phyloP scores from a whole-genome alignment of 148 eudicot genomes.

The Hydrangea macrophylla region DNA sequence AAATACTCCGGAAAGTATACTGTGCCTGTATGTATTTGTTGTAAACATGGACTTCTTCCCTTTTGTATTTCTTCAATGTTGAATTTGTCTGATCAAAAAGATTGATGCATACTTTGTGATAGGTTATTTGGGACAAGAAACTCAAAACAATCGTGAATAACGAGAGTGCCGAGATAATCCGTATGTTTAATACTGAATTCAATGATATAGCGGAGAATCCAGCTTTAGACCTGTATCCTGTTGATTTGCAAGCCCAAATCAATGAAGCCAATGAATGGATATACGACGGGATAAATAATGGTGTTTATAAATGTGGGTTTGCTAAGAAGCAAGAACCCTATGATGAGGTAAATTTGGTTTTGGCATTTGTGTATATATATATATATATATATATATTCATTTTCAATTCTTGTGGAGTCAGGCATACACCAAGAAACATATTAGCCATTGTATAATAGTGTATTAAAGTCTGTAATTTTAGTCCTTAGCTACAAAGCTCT shows the following conservation, averaged over 20 bases:
- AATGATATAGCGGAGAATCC: slow-evolving; percentile 69
- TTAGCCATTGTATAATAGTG: too few species aligned
- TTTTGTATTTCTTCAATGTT: neutral
- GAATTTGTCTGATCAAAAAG: neutral
- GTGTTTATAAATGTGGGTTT: slow-evolving; percentile 93
- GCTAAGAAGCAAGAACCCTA: slow-evolving; percentile 86
- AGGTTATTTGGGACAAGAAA: slow-evolving; percentile 95
- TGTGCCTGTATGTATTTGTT: slow-evolving; percentile 67
- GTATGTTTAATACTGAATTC: slow-evolving; percentile 84
- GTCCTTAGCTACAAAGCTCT: too few species aligned
- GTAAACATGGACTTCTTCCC: neutral
- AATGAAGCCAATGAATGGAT: slow-evolving; percentile 71
- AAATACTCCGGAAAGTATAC: slow-evolving; percentile 76
- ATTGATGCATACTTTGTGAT: slow-evolving; percentile 9
- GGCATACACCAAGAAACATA: too few species aligned
- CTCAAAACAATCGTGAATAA: slow-evolving; percentile 77
- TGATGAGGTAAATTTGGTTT: slow-evolving; percentile 70
- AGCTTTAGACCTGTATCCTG: slow-evolving; percentile 74
- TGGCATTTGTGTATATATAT: too few species aligned
- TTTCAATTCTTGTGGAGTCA: too few species aligned
- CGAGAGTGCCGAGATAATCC: slow-evolving; percentile 88
- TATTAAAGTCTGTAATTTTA: too few species aligned
- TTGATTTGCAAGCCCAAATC: slow-evolving; percentile 54
- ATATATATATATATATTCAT: too few species aligned
- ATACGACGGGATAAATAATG: slow-evolving; percentile 72